Base-by-base conservation (phyloP, 176 grass and related monocot species). In the Saccharum officinarum region DNA sequence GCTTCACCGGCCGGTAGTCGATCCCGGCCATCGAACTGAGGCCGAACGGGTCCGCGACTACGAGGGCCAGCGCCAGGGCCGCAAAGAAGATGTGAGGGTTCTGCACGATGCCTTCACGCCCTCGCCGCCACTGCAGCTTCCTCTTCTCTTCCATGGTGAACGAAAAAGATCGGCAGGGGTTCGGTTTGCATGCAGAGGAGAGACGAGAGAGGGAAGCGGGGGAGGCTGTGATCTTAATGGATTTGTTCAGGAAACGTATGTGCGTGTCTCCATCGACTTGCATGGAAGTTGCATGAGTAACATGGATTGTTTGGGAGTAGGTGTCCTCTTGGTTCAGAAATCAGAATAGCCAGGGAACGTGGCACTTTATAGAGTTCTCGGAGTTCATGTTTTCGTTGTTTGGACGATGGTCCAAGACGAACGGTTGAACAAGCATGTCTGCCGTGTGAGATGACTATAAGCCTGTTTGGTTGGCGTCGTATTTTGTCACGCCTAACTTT, bases 1-100 rank as follows among this genome's bases (percentile, higher is more conserved):
- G 86, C 84, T 66, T 97, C 82, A 97, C 92, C 25, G 95, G 91
- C 66, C 79, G 79, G 84, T 93, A 97, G 85, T 93, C 86, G 59
- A 79, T 17, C 34, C 89, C 91, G 7, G 88, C 88, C 4, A 97
- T 76, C 30, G 95, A 84, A 28, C 90, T 83, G 45, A 91, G 87
- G 15, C 80, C 84, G 71, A 97, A 92, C 23, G 95, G 92, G 62
- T 97, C 95, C 80, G 90, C 73, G 90, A 89, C 31, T 37, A 97
- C 62, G 25, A 97, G 68, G 61, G 83, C 92, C 63, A 94, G 26
- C 22, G 80, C 78, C 85, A 94, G n/a, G 3, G 86, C 88, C 39
- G 87, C 50, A 82, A 97, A 81, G 86, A 97, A 92, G 73, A 94
- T 88, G 59, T 78, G 82, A 50, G 88, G 92, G 76, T 62, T 78